Conservation (phyloP, 805 yeast genomes). For the Wickerhamiella azymoides region DNA sequence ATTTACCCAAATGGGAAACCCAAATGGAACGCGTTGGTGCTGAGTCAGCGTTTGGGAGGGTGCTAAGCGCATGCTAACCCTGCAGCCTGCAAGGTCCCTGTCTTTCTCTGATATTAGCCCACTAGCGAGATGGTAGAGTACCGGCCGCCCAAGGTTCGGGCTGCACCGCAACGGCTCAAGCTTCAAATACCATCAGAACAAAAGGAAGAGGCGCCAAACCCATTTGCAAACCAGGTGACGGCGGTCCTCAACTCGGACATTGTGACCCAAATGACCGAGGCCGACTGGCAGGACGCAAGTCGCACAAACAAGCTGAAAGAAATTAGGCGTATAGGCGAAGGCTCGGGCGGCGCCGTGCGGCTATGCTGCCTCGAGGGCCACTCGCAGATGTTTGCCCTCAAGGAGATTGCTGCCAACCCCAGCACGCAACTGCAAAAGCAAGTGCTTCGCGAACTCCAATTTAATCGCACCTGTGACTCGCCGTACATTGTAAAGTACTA, state of each 20-base stretch:
- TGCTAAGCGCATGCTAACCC: too few relatives aligned
- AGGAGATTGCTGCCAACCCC: slow-evolving; percentile 57
- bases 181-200: slow-evolving; percentile 1
- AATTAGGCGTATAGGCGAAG: slow-evolving; percentile 72
- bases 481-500: slow-evolving; percentile 82
- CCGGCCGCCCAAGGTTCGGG: not conserved
- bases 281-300: slow-evolving; percentile 56
- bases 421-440: slow-evolving; percentile 83
- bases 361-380: slow-evolving; percentile 55
- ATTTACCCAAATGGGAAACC: too few relatives aligned
- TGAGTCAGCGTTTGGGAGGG: too few relatives aligned
- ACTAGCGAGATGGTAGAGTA: not conserved
- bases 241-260: not conserved
- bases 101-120: too few relatives aligned
- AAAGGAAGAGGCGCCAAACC: not conserved
- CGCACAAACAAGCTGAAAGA: slow-evolving; percentile 49
- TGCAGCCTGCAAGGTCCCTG: too few relatives aligned
- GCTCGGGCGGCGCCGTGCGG: slow-evolving; percentile 82
- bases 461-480: slow-evolving; percentile 67
- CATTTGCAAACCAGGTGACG: not conserved
- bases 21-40: too few relatives aligned
- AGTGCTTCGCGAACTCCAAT: slow-evolving; percentile 78
- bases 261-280: slow-evolving; percentile 9
- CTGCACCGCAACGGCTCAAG: not conserved
- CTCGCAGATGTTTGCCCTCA: slow-evolving; percentile 63